These are phyloP conservation scores for Penicillium sp. DNA, from an alignment of 2,329 filamentous ascomycete genomes.

Conservation along the genomic window DNA sequence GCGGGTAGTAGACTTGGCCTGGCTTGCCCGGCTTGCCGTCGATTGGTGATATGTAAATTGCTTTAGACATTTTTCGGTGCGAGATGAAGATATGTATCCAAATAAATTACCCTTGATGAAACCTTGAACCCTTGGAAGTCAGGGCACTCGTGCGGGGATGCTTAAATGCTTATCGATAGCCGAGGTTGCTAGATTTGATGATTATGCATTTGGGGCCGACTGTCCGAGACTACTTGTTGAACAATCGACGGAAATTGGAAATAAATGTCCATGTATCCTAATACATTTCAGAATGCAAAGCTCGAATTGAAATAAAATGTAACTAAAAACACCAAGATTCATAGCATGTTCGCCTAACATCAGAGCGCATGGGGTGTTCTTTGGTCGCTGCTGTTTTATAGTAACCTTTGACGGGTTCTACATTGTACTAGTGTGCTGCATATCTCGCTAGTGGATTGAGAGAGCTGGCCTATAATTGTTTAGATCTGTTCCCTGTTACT, in stretches of 20 bases:
- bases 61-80: conserved; percentile 43
- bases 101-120: not conserved
- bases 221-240: not conserved
- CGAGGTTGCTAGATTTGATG: not conserved
- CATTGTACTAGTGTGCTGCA: not conserved
- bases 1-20: conserved; percentile 71
- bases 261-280: not conserved
- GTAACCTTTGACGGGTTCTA: not conserved
- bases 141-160: not conserved
- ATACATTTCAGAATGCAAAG: not conserved
- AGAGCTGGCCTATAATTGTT: too few relatives aligned
- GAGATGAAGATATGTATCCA: not conserved
- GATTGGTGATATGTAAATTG: conserved; percentile 49
- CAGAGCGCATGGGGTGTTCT: not conserved
- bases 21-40: conserved; percentile 70
- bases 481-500: not conserved
- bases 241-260: not conserved
- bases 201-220: not conserved
- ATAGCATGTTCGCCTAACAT: not conserved
- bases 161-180: conserved; percentile 3
- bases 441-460: not conserved
- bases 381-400: not conserved
- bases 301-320: not conserved
- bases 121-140: not conserved
- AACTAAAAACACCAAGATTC: too few relatives aligned